These are phyloP conservation scores for Solanum lignicaule DNA, from an alignment of 257 asterid species.

Conservation along the genomic window DNA sequence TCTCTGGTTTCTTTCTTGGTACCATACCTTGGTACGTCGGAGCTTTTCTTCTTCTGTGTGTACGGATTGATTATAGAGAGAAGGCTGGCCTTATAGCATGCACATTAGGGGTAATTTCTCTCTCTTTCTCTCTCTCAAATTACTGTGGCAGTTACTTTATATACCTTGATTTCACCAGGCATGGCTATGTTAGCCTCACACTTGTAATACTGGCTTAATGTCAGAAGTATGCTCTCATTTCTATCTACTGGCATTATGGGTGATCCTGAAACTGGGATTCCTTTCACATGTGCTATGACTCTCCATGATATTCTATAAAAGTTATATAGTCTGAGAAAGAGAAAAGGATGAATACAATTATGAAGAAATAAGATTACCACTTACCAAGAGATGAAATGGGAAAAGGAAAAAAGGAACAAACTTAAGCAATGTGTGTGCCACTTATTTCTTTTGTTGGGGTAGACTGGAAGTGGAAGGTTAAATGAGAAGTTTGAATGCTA, in stretches of 20 bases:
- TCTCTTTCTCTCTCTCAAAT: neutral
- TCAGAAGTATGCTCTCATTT: neutral
- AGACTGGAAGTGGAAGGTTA: neutral
- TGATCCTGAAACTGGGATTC: neutral
- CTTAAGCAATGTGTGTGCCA: neutral
- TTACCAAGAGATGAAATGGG: neutral
- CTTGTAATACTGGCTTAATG: neutral
- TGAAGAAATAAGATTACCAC: neutral
- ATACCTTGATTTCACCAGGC: neutral
- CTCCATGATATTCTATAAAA: neutral
- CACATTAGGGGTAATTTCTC: conserved; percentile 63
- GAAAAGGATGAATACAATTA: neutral
- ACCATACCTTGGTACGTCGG: conserved; percentile 92
- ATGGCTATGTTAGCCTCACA: neutral
- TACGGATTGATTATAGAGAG: conserved; percentile 79
- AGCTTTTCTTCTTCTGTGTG: conserved; percentile 69
- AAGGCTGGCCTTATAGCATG: conserved; percentile 89
- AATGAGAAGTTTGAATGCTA: neutral
- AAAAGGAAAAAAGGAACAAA: neutral
- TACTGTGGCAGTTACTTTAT: neutral
- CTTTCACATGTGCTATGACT: neutral
- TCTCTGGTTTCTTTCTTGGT: conserved; percentile 76
- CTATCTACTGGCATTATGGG: neutral
- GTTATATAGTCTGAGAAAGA: neutral
- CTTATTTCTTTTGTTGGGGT: neutral